Evolutionary conservation across 208 protist genomes (phyloP), one percentile per base, ranked within the genome.

Genomic region (Wallacemonas collosoma): DNA sequence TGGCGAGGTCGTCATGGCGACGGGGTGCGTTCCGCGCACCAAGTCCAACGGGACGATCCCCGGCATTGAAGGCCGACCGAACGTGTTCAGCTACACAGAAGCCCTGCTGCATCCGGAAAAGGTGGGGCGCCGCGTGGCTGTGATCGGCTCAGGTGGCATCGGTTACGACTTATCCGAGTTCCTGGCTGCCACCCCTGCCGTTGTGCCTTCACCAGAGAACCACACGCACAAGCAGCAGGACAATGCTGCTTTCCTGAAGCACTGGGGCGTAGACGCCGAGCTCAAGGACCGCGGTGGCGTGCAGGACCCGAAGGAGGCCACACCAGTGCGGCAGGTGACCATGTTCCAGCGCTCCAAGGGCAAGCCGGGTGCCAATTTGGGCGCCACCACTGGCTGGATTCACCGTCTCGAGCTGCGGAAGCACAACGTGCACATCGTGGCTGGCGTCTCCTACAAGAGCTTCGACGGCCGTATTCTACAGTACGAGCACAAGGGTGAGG

Each of bases 111-210:
- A 83, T 61, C 77, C 76, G 14, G 82, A 82, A 57, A 65, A 75
- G 61, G 82, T 96, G 2, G 95, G 93, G 44, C 53, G 74, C 26
- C 73, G 75, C 3, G 95, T 98, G 17, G 95, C 93, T 5, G 74
- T 98, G 60, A 93, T 98, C 64, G 95, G 95, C 51, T 88, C 88
- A 17, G 95, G 95, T n/a, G 95, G 93, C 55, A 98, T 98, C 71
- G 95, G 95, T 48, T 98, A 97, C 75, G 95, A 98, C 81, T 87
- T 97, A 68, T 73, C 90, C 7, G 83, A 93, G 73, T 98, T 94
- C 71, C 79, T 98, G 66, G 81, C 68, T 12, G 75, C 61, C 12
- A 43, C 73, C 15, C 60, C 60, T 4, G 60, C 1, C 5, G 51
- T 76, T 44, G 75, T 61, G 72, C 41, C 72, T 50, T 76, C 68